These are phyloP conservation scores for Emmonsiellopsis sp. DNA, from an alignment of 2,329 filamentous ascomycete genomes.

Conservation along the genomic window DNA sequence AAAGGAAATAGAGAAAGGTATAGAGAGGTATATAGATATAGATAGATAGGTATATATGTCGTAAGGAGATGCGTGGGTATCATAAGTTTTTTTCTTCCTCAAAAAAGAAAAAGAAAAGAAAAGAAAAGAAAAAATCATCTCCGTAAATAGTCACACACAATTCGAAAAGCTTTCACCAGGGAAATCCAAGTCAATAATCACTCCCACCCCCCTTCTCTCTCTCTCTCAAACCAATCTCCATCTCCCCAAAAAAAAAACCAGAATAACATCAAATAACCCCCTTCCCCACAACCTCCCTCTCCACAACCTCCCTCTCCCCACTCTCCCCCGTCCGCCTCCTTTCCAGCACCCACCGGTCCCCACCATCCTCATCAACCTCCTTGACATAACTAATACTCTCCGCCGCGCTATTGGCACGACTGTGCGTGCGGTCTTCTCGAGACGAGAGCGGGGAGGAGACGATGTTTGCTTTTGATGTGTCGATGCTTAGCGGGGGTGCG, in stretches of 20 bases:
- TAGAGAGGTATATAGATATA: not conserved
- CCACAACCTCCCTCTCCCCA: slow-evolving; percentile 24
- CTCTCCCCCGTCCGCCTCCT: slow-evolving; percentile 23
- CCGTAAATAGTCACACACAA: too few species aligned
- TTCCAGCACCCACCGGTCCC: slow-evolving; percentile 27
- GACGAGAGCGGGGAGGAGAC: not conserved
- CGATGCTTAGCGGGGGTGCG: slow-evolving; percentile 3
- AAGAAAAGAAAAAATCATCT: too few species aligned
- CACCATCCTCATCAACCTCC: slow-evolving; percentile 19
- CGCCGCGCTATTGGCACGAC: slow-evolving; percentile 24
- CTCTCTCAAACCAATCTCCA: not conserved
- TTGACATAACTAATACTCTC: slow-evolving; percentile 28
- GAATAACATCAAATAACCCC: slow-evolving; percentile 16
- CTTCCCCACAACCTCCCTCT: slow-evolving; percentile 19
- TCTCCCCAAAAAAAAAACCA: not conserved
- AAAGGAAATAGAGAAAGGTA: not conserved
- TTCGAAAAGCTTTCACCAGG: too few species aligned
- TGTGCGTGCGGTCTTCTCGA: slow-evolving; percentile 14
- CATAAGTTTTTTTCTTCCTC: too few species aligned
- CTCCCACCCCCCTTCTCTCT: not conserved
- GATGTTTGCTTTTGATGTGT: not conserved
- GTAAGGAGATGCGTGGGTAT: too few species aligned
- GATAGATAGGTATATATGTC: not conserved
- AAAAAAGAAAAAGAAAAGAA: too few species aligned
- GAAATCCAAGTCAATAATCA: too few species aligned